Evolutionary conservation across 352 stramenopile species (phyloP).

Genomic region (Pythium monospermum): DNA sequence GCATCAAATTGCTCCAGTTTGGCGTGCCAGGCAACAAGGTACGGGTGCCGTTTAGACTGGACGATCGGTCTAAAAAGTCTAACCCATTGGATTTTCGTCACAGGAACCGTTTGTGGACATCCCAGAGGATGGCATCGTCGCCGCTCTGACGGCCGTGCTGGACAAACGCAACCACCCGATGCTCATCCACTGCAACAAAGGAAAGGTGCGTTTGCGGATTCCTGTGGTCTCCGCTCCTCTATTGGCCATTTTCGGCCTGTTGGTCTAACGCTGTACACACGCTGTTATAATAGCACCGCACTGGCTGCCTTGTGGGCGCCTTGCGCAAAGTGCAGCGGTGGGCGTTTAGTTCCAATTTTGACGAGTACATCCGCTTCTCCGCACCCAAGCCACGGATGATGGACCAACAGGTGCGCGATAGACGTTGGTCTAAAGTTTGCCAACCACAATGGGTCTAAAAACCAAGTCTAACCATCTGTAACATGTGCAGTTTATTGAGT

Average conservation of each 20-base stretch:
- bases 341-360: conserved; percentile 79
- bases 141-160: conserved; percentile 67
- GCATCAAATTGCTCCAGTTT: conserved; percentile 78
- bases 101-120: conserved; percentile 86
- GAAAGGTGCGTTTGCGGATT: conserved; percentile 69
- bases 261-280: neutral
- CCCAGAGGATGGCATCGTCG: conserved; percentile 70
- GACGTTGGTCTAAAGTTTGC: neutral
- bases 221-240: neutral
- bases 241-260: neutral
- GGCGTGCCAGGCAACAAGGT: conserved; percentile 84
- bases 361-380: conserved; percentile 86
- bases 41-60: neutral
- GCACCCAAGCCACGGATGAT: conserved; percentile 83
- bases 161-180: conserved; percentile 84
- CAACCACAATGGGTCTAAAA: neutral
- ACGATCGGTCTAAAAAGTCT: neutral
- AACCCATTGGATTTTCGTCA: neutral
- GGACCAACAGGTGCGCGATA: conserved; percentile 64
- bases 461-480: neutral
- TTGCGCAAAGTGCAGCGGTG: conserved; percentile 79
- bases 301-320: conserved; percentile 71
- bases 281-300: conserved; percentile 48
- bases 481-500: conserved; percentile 64
- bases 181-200: conserved; percentile 88